Conservation (phyloP, 192 early-diverging fungal genomes). For the Ambispora gerdemannii region DNA sequence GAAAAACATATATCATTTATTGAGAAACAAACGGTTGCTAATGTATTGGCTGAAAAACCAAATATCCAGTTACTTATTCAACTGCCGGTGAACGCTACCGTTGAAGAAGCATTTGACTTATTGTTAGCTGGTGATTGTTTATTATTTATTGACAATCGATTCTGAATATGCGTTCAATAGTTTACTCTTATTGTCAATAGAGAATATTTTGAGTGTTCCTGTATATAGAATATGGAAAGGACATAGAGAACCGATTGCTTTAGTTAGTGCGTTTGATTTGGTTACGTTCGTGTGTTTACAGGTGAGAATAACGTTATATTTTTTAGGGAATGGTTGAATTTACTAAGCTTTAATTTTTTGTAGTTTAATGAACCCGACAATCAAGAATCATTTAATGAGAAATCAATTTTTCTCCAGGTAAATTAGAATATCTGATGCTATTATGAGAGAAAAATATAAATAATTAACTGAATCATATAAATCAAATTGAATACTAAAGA, state of each 20-base stretch:
- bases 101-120: slow-evolving; percentile 57
- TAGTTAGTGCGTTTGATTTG: slow-evolving; percentile 52
- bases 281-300: slow-evolving; percentile 41
- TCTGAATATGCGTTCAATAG: neutral
- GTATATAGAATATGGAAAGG: slow-evolving; percentile 44
- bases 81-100: slow-evolving; percentile 46
- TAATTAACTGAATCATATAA: too few relatives aligned
- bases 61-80: slow-evolving; percentile 41
- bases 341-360: too few relatives aligned
- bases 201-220: slow-evolving; percentile 55
- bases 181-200: slow-evolving; percentile 36
- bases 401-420: slow-evolving; percentile 14
- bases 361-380: neutral
- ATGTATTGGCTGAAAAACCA: slow-evolving; percentile 34
- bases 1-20: slow-evolving; percentile 37
- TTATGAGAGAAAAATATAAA: too few relatives aligned
- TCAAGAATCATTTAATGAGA: neutral
- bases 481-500: too few relatives aligned
- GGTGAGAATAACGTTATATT: neutral
- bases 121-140: slow-evolving; percentile 41
- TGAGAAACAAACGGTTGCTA: slow-evolving; percentile 36
- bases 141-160: neutral
- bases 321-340: slow-evolving; percentile 8
- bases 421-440: too few relatives aligned
- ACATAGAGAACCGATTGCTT: slow-evolving; percentile 46